Evolutionary conservation across 1,284 basidiomycete genomes (phyloP).

Genomic region (Phlebopus sp.): DNA sequence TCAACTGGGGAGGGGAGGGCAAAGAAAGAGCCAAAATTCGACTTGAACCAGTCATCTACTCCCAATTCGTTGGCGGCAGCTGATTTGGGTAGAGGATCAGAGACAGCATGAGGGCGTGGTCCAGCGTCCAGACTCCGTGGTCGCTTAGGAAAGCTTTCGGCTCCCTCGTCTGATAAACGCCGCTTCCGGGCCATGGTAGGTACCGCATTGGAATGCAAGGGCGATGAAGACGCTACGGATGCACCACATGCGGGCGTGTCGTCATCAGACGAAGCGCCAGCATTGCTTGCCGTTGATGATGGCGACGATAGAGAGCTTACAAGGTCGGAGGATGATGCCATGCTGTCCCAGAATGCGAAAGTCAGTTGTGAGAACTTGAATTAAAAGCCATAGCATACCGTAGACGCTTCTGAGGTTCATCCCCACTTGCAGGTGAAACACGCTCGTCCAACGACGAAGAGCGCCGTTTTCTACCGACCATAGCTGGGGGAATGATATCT

Average conservation of each 20-base stretch:
- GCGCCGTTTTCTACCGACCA: conserved; percentile 25
- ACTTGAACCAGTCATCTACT: conserved; percentile 30
- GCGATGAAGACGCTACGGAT: no score
- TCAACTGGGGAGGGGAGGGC: conserved; percentile 25
- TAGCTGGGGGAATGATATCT: conserved; percentile 7
- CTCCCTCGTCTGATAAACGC: conserved; percentile 31
- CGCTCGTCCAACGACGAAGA: conserved; percentile 10
- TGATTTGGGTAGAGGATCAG: conserved; percentile 26
- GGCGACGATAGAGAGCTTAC: background rate
- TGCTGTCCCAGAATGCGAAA: no score
- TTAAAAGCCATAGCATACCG: conserved; percentile 16
- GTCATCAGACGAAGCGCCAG: background rate
- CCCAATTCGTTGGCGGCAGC: conserved; percentile 9
- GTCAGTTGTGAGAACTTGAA: fast-evolving
- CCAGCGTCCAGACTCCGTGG: conserved; percentile 14
- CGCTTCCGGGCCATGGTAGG: conserved; percentile 26
- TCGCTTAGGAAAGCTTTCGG: conserved; percentile 18
- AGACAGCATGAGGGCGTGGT: conserved; percentile 24
- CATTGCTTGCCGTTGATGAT: no score
- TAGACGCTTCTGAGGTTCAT: conserved; percentile 22
- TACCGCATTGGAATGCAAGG: background rate
- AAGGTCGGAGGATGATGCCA: no score
- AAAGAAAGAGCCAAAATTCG: conserved; percentile 25
- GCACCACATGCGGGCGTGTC: background rate
- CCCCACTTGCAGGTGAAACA: no score